Percentiles rank a stretch among this genome's conserved stretches.
Conservation (phyloP, 2,329 filamentous ascomycete species). For the Microcyclosporella mali region DNA sequence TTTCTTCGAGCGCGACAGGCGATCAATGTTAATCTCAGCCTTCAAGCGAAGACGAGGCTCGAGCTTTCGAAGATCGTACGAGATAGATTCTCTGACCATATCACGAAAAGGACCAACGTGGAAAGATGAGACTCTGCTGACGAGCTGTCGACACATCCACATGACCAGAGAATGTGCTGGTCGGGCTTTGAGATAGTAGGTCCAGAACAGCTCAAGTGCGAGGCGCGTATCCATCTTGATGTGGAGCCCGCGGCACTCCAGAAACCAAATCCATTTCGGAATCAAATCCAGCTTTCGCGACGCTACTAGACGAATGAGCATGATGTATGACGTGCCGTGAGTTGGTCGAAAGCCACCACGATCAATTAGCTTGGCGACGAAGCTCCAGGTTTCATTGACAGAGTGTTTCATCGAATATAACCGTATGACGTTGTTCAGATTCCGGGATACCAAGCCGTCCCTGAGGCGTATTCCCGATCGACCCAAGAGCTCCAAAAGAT, state of each 20-base stretch:
- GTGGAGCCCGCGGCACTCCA: constrained; percentile 11
- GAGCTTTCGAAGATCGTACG: constrained; percentile 23
- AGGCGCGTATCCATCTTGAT: constrained; percentile 15
- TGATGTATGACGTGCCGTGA: constrained; percentile 18
- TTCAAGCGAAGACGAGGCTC: not conserved
- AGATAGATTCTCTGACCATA: constrained; percentile 22
- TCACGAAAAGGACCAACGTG: constrained; percentile 11
- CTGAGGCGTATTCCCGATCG: not conserved
- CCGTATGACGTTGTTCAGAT: constrained; percentile 19
- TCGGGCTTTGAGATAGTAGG: constrained; percentile 22
- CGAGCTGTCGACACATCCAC: constrained; percentile 22
- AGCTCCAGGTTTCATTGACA: constrained; percentile 21
- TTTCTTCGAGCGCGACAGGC: not conserved
- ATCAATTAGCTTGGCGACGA: constrained; percentile 20
- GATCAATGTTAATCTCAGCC: constrained; percentile 4
- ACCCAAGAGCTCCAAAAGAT: constrained; percentile 3
- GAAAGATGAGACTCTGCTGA: constrained; percentile 13
- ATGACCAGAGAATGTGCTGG: constrained; percentile 26
- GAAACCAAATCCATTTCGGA: constrained; percentile 21
- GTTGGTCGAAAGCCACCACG: constrained; percentile 21
- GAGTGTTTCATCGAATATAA: constrained; percentile 16
- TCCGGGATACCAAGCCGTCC: constrained; percentile 1
- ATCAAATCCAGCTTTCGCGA: constrained; percentile 17
- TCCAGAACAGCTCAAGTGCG: constrained; percentile 19
- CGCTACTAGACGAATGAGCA: constrained; percentile 21